Percentiles rank a stretch among this genome's conserved stretches.
phyloP scores from a whole-genome alignment of 768 basidiomycete genomes.

The Hemileccinum impolitum region DNA sequence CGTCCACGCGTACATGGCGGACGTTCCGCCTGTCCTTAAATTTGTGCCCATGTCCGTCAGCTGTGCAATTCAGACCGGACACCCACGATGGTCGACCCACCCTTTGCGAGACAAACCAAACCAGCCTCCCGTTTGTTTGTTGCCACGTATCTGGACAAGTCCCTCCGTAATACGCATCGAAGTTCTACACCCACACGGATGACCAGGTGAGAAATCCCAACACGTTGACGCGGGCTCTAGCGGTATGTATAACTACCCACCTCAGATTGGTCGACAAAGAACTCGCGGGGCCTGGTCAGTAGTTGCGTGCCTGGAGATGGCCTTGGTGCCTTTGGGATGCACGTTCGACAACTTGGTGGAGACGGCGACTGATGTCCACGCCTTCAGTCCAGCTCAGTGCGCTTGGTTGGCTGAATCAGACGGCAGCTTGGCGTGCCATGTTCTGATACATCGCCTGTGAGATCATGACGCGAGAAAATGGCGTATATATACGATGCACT shows the following conservation, averaged over 20 bases:
- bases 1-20: no score
- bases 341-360: conserved; percentile 47
- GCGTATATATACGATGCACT: conserved; percentile 61
- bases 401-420: conserved; percentile 58
- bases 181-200: conserved; percentile 23
- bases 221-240: no score
- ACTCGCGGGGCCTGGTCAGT: conserved; percentile 60
- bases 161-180: conserved; percentile 80
- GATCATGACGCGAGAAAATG: background rate
- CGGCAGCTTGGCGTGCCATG: conserved; percentile 76
- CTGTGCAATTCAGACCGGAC: no score
- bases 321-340: conserved; percentile 28
- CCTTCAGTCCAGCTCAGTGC: conserved; percentile 12
- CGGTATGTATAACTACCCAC: conserved; percentile 23
- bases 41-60: no score
- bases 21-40: no score
- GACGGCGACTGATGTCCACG: conserved; percentile 37
- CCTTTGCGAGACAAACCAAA: conserved; percentile 85
- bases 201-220: no score
- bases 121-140: conserved; percentile 78
- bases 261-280: conserved; percentile 97
- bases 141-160: conserved; percentile 96
- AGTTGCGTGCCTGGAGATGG: conserved; percentile 41
- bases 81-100: conserved; percentile 33
- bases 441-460: conserved; percentile 50